Base-by-base conservation (phyloP, 768 basidiomycete species). In the Mrakia blollopis region DNA sequence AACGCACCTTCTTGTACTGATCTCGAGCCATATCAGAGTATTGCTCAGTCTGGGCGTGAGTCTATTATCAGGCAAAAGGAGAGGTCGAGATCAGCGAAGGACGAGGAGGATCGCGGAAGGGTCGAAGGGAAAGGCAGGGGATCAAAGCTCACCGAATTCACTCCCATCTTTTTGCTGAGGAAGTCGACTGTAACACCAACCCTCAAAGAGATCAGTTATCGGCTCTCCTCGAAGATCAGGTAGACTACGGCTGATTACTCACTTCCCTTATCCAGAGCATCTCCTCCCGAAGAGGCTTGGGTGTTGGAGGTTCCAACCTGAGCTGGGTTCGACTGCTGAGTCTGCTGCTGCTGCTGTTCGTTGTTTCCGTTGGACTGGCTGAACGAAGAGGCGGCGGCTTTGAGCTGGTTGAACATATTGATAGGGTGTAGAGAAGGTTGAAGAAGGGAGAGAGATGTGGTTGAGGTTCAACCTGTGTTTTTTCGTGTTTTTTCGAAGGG, bases 361-460 rank as follows among this genome's bases (percentile, higher is more conserved):
- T 18, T 25, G 65, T 2, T 50, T 50, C 44, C 44, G n/a, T n/a
- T n/a, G n/a, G n/a, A n/a, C 47, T 50, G 47, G 39, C 39, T 41
- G 65, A 68, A 68, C 39, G 35, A 37, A 1, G 65, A 44, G 35
- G 65, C 65, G 65, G 65, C 65, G 65, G 39, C 39, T 68, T 68
- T 68, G 23, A 68, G 65, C 25, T 68, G 65, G 37, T 68, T 68
- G 65, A 68, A 68, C 65, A 68, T 68, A 39, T 35, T 68, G 63
- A 67, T 35, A 37, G 23, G 63, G 3, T 9, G 5, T 65, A 18
- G 32, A 13, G 13, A 23, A 10, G 7, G 63, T 16, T 65, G 65
- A 39, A 11, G 18, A 35, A 37, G 65, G 23, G 14, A 21, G 25
- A 21, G 10, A 21, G 39, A 41, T 25, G 65, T n/a, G 65, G 30